Conservation (phyloP, 2,329 filamentous ascomycete genomes). For the Ophiostoma sp. region DNA sequence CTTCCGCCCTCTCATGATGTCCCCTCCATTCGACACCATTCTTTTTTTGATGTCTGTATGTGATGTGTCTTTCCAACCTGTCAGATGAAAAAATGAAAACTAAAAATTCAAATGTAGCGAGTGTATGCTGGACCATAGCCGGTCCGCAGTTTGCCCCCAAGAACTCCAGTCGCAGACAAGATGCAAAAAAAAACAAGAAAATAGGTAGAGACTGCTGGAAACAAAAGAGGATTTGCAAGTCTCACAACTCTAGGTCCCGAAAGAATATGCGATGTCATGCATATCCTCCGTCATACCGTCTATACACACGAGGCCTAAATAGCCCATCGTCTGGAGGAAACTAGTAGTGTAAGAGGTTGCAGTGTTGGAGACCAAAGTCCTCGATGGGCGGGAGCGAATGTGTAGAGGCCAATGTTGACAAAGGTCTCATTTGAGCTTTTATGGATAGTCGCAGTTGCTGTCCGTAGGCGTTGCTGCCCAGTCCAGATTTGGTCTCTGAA, state of each 20-base stretch:
- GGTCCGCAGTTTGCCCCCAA: constrained; percentile 46
- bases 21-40: constrained; percentile 23
- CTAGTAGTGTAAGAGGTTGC: constrained; percentile 25
- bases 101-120: constrained; percentile 49
- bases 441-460: neutral
- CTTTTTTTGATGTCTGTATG: constrained; percentile 4
- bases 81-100: constrained; percentile 2
- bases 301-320: constrained; percentile 48
- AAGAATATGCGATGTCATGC: constrained; percentile 51
- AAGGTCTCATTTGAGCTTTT: neutral
- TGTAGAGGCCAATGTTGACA: constrained; percentile 10
- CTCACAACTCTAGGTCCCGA: constrained; percentile 49
- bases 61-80: constrained; percentile 28
- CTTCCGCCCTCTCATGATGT: neutral
- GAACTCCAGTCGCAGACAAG: constrained; percentile 43
- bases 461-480: neutral
- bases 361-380: constrained; percentile 31
- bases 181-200: neutral
- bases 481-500: neutral
- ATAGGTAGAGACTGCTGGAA: constrained; percentile 20
- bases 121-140: constrained; percentile 39
- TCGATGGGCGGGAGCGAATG: constrained; percentile 33
- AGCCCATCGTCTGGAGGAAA: constrained; percentile 34
- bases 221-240: neutral
- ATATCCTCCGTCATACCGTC: constrained; percentile 49